Conservation (phyloP, 805 yeast genomes). For the Teunomyces cretensis region DNA sequence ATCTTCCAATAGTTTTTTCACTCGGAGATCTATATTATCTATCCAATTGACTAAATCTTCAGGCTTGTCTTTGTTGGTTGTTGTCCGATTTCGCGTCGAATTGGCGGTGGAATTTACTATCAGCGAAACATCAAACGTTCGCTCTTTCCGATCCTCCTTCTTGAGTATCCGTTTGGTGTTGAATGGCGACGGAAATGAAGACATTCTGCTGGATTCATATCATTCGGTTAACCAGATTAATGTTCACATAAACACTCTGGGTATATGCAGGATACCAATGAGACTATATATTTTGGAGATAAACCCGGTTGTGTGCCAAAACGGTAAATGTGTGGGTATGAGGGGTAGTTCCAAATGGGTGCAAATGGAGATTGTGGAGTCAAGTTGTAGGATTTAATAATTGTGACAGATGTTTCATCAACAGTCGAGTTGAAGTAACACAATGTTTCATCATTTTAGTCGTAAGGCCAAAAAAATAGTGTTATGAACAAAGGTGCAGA, state of each 20-base stretch:
- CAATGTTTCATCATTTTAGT: no score
- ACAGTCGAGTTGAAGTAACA: no score
- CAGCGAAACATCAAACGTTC: background rate
- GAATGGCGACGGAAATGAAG: slow-evolving; percentile 23
- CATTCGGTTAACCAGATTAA: no score
- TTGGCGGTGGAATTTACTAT: background rate
- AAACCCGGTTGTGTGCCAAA: no score
- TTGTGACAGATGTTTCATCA: no score
- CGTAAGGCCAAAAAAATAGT: no score
- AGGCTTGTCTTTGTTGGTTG: slow-evolving; percentile 5
- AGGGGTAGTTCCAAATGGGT: no score
- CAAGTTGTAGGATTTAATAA: no score
- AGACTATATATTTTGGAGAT: no score
- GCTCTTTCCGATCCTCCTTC: background rate
- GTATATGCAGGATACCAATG: background rate
- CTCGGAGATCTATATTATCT: slow-evolving; percentile 23
- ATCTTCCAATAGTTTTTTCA: slow-evolving; percentile 14
- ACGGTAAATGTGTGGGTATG: no score
- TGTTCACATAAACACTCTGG: background rate
- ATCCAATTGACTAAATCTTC: slow-evolving; percentile 32
- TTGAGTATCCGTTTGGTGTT: slow-evolving; percentile 9
- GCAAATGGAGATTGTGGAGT: no score
- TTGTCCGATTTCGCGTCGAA: background rate
- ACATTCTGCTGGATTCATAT: background rate
- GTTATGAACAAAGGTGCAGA: no score